Conservation (phyloP, 1,139 yeast species). For the Diutina rugosa region DNA sequence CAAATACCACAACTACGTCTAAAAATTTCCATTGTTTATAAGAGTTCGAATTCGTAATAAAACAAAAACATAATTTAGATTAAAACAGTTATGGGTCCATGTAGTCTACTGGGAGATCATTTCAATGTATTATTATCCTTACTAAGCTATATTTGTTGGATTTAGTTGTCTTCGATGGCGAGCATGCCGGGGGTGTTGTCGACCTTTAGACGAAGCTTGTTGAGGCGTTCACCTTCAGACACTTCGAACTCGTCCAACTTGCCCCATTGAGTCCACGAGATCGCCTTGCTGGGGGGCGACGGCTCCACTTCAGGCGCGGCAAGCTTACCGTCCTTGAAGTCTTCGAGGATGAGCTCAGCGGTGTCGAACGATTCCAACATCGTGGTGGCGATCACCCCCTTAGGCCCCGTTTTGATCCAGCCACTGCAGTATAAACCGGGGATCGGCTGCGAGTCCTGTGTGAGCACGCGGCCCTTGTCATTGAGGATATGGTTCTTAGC, state of each 20-base stretch:
- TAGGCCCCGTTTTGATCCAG: slow-evolving; percentile 84
- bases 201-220: slow-evolving; percentile 50
- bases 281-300: slow-evolving; percentile 14
- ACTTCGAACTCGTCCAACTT: slow-evolving; percentile 43
- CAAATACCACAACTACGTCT: no score
- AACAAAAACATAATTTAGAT: no score
- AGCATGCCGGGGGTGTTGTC: slow-evolving; percentile 38
- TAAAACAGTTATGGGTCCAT: no score
- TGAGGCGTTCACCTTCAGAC: slow-evolving; percentile 28
- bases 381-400: slow-evolving; percentile 86
- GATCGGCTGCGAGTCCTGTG: slow-evolving; percentile 13
- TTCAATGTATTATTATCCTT: no score
- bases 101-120: not conserved
- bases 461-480: slow-evolving; percentile 44
- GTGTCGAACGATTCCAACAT: slow-evolving; percentile 77
- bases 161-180: slow-evolving; percentile 7
- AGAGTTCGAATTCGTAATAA: no score
- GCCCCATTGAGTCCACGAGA: slow-evolving; percentile 68
- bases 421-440: slow-evolving; percentile 65
- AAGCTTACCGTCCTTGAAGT: slow-evolving; percentile 25
- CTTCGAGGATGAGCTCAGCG: slow-evolving; percentile 51
- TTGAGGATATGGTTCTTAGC: slow-evolving; percentile 38
- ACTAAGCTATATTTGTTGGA: not conserved
- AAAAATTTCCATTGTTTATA: no score
- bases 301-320: slow-evolving; percentile 9